These are phyloP conservation scores for Monosporozyma unispora DNA, from an alignment of 805 yeast species.

Conservation along the genomic window DNA sequence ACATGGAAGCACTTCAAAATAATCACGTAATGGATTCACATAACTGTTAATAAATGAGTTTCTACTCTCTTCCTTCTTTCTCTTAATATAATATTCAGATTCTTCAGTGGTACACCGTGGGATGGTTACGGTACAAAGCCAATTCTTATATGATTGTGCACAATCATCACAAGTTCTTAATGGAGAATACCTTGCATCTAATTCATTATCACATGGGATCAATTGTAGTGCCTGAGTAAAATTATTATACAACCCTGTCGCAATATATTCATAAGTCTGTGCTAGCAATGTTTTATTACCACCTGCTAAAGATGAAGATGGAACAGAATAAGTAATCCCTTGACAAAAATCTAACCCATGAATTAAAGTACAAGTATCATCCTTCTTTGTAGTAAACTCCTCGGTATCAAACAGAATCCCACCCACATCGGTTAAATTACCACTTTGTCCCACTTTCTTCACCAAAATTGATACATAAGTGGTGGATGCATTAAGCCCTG, in stretches of 20 bases:
- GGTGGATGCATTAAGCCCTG: slow-evolving; percentile 52
- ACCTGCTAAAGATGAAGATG: slow-evolving; percentile 37
- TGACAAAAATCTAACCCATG: slow-evolving; percentile 70
- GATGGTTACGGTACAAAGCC: slow-evolving; percentile 85
- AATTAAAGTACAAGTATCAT: slow-evolving; percentile 60
- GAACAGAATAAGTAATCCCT: slow-evolving; percentile 82
- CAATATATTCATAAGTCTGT: slow-evolving; percentile 53
- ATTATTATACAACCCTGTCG: slow-evolving; percentile 46
- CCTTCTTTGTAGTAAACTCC: slow-evolving; percentile 45
- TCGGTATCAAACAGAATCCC: slow-evolving; percentile 55
- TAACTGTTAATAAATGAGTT: slow-evolving; percentile 46
- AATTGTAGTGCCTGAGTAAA: slow-evolving; percentile 72
- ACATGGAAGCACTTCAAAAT: slow-evolving; percentile 83
- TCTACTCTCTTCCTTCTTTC: slow-evolving; percentile 48
- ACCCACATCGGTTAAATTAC: slow-evolving; percentile 35
- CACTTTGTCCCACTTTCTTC: slow-evolving; percentile 32
- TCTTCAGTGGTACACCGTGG: slow-evolving; percentile 69
- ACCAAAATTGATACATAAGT: slow-evolving; percentile 57
- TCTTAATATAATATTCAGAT: slow-evolving; percentile 35
- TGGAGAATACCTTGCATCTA: slow-evolving; percentile 65
- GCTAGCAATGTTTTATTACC: slow-evolving; percentile 32
- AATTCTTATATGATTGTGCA: slow-evolving; percentile 56
- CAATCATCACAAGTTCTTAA: slow-evolving; percentile 68
- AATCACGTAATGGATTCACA: slow-evolving; percentile 45
- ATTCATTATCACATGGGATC: slow-evolving; percentile 60